Base-by-base conservation (phyloP, 78 protist genomes). In the Ministeria vibrans region DNA sequence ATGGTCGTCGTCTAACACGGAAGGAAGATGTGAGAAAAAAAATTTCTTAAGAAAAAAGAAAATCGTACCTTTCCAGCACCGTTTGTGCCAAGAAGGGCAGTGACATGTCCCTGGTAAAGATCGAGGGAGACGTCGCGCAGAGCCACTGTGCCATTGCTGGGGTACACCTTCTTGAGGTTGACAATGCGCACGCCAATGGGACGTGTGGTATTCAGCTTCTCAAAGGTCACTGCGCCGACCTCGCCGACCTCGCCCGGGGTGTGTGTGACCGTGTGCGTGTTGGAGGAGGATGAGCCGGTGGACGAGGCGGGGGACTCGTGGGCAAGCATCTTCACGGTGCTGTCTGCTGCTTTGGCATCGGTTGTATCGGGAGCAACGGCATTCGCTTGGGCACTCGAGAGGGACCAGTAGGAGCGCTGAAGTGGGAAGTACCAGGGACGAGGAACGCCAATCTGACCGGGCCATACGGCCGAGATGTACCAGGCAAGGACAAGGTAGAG, bases 1-100 rank as follows among this genome's bases (percentile, higher is more conserved):
- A 95, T 43, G 30, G 95, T 85, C 0, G 95, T 93, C 0, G 95
- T 88, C 76, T 94, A 94, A 36, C 98, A n/a, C n/a, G n/a, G n/a
- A n/a, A 22, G 66, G 66, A 22, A 15, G n/a, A 11, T 51, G 59
- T 51, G 59, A 18, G n/a, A 18, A 51, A 18, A 51, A 20, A 18
- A 11, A 18, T 11, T 51, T 51, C n/a, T 18, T 18, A 51, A 18
- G 59, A 11, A 18, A 18, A 20, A 11, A 51, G 59, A 51, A 11
- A 51, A 51, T 51, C n/a, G 59, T 18, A 11, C 59, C 11, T 2
- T 9, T 23, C 11, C 49, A 15, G 53, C 75, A 25, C 98, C 98
- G 34, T 70, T 70, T 51, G 41, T 51, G 59, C 76, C 76, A 18
- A 75, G 75, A 39, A 83, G 64, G 51, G 74, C 6, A 22, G 77